Conservation (phyloP, 129 eudicot genomes). For the Saposhnikovia divaricata region DNA sequence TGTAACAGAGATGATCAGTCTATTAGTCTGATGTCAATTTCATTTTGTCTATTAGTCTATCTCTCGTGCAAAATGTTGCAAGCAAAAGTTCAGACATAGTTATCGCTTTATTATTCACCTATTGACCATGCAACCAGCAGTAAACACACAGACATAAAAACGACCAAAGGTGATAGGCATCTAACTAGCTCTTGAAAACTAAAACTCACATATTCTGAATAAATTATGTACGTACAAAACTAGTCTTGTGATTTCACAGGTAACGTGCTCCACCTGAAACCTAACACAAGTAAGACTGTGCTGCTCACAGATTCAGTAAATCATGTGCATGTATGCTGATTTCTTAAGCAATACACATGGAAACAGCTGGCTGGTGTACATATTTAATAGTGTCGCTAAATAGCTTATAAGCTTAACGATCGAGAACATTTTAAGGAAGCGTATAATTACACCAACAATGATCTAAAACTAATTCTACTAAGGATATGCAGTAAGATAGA, state of each 20-base stretch:
- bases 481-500: neutral
- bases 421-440: neutral
- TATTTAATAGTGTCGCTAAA: too few relatives aligned
- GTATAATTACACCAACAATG: neutral
- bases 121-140: neutral
- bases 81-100: neutral
- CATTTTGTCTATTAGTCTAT: too few relatives aligned
- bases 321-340: neutral
- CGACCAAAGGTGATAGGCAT: neutral
- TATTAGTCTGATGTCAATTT: neutral
- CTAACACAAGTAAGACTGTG: neutral
- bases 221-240: neutral
- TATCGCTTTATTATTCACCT: neutral
- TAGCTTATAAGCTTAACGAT: too few relatives aligned
- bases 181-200: neutral
- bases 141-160: neutral
- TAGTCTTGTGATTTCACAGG: neutral
- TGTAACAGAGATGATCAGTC: neutral
- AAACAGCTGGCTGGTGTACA: neutral
- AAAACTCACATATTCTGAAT: neutral
- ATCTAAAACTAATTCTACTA: neutral
- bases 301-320: neutral
- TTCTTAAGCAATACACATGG: neutral
- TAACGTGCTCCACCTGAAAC: neutral
- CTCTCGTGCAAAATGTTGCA: neutral